These are phyloP conservation scores for Ceriops decandra DNA, from an alignment of 345 rosid species.

Conservation along the genomic window DNA sequence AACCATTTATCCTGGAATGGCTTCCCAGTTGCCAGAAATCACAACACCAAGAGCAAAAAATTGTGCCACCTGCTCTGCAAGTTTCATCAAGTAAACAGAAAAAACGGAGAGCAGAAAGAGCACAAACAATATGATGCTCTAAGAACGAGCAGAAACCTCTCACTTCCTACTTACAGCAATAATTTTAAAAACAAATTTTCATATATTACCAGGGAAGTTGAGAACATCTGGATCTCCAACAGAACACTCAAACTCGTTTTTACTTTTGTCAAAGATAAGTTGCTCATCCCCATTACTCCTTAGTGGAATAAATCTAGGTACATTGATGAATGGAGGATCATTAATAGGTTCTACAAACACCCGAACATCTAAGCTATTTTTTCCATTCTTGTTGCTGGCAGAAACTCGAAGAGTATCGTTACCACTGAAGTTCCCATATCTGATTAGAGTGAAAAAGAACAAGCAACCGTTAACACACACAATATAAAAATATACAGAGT, in stretches of 20 bases:
- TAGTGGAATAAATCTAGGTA: constrained; percentile 52
- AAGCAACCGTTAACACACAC: constrained; percentile 1
- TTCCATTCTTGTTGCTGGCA: constrained; percentile 68
- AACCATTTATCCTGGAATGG: too few relatives aligned
- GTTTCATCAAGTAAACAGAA: neutral
- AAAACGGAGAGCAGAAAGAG: too few relatives aligned
- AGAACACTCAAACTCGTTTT: constrained; percentile 58
- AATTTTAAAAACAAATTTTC: neutral
- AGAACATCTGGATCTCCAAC: constrained; percentile 80
- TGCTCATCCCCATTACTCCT: constrained; percentile 40
- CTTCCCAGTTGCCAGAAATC: too few relatives aligned
- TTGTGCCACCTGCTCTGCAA: neutral
- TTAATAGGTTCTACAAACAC: constrained; percentile 63
- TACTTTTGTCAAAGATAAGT: constrained; percentile 43
- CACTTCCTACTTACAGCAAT: neutral
- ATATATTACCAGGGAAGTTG: constrained; percentile 60
- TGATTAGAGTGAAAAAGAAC: constrained; percentile 22
- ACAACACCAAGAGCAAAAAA: too few relatives aligned
- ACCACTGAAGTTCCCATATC: constrained; percentile 76
- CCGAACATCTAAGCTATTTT: constrained; percentile 53
- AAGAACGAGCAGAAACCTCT: neutral
- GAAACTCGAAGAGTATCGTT: constrained; percentile 60
- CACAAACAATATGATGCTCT: neutral
- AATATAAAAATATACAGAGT: too few relatives aligned
- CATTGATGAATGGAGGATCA: constrained; percentile 69